Evolutionary conservation across 2,329 filamentous ascomycete species (phyloP).

Genomic region (Ceratocystis huliohia): DNA sequence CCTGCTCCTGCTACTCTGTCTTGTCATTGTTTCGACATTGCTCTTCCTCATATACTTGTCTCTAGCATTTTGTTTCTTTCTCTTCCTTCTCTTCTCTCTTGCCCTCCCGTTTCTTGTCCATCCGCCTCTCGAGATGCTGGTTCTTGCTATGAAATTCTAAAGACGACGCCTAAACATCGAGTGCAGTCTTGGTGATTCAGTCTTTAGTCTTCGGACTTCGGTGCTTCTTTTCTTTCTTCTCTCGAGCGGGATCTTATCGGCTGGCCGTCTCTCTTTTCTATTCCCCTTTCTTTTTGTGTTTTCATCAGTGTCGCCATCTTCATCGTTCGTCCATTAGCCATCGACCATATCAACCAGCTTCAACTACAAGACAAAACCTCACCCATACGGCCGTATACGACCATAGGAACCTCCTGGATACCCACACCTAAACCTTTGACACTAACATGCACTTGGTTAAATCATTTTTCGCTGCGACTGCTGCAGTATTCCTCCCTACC

Average conservation of each 20-base stretch:
- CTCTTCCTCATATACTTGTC: no score
- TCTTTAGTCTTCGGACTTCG: not conserved
- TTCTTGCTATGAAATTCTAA: not conserved
- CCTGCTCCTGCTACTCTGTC: no score
- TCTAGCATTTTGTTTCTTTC: not conserved
- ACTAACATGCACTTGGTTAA: constrained; percentile 9
- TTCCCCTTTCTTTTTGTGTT: constrained; percentile 2
- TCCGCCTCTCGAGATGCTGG: not conserved
- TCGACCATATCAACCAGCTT: not conserved
- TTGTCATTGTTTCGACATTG: no score
- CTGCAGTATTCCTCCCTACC: constrained; percentile 30
- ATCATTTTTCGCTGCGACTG: constrained; percentile 24
- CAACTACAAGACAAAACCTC: not conserved
- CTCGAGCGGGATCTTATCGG: constrained; percentile 17
- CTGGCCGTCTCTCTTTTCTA: constrained; percentile 12
- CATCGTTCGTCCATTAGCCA: not conserved
- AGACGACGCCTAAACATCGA: not conserved
- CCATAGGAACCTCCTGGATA: not conserved
- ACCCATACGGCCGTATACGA: no score
- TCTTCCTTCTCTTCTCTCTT: not conserved
- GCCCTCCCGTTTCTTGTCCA: constrained; percentile 9
- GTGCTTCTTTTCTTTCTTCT: constrained; percentile 12
- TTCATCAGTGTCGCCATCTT: not conserved
- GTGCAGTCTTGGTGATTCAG: not conserved
- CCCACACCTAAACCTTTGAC: not conserved